Percentiles rank a stretch among this genome's conserved stretches.
phyloP scores from a whole-genome alignment of 2,329 filamentous ascomycete species.

The Dothideomycetidae sp. region DNA sequence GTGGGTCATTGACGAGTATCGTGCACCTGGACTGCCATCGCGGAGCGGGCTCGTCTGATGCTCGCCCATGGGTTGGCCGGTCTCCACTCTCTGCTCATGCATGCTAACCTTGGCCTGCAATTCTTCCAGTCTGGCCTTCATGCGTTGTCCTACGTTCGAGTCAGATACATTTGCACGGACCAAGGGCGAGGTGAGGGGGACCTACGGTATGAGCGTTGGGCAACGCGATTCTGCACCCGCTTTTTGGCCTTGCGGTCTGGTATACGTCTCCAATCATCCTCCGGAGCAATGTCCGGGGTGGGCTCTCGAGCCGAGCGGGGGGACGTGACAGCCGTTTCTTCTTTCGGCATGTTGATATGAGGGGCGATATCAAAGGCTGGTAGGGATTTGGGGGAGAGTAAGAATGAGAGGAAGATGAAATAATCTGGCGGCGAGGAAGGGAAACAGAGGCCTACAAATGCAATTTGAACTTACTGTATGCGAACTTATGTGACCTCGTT shows the following conservation, averaged over 20 bases:
- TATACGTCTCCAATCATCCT: not conserved
- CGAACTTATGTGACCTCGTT: no score
- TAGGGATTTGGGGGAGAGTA: no score
- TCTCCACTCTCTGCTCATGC: not conserved
- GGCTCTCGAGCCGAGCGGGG: not conserved
- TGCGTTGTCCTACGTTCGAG: slow-evolving; percentile 31
- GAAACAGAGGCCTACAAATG: no score
- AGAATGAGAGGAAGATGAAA: no score
- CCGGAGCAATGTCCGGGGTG: not conserved
- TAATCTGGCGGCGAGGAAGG: no score
- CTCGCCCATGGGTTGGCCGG: not conserved
- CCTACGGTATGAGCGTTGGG: not conserved
- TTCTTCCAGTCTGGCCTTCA: slow-evolving; percentile 61
- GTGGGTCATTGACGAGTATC: no score
- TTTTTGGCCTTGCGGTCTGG: not conserved
- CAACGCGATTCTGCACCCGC: not conserved
- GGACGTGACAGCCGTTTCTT: no score
- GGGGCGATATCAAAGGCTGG: no score
- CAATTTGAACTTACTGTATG: no score
- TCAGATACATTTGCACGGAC: not conserved
- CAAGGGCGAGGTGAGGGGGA: not conserved
- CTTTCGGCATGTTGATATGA: no score
- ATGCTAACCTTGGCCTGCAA: slow-evolving; percentile 50
- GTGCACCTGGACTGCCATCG: no score
- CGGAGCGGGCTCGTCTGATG: not conserved